These are phyloP conservation scores for Paspalum vaginatum DNA, from an alignment of 176 grass and related monocot genomes.

Conservation along the genomic window DNA sequence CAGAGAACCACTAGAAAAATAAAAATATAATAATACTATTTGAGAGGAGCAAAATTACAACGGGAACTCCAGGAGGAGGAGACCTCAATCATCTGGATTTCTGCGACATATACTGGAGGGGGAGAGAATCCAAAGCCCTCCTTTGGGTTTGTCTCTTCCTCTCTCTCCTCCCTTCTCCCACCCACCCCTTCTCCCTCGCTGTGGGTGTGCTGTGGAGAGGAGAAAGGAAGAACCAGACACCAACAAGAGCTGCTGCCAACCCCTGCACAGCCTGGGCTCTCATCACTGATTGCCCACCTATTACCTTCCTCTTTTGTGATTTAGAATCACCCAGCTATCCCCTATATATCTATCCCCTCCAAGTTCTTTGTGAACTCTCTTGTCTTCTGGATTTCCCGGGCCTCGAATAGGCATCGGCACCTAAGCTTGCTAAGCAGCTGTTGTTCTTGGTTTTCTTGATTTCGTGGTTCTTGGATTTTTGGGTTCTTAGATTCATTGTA, in stretches of 20 bases:
- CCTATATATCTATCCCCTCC: slow-evolving; percentile 39
- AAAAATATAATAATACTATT: neutral
- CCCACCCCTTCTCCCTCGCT: slow-evolving; percentile 48
- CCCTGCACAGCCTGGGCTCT: slow-evolving; percentile 56
- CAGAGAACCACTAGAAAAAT: neutral
- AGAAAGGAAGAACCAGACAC: slow-evolving; percentile 38
- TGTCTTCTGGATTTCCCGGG: slow-evolving; percentile 49
- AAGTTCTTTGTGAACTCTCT: slow-evolving; percentile 39
- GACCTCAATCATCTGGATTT: slow-evolving; percentile 62
- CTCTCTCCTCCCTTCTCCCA: slow-evolving; percentile 45
- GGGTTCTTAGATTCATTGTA: slow-evolving; percentile 21
- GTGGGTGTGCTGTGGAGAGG: slow-evolving; percentile 48
- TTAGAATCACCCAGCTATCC: slow-evolving; percentile 50
- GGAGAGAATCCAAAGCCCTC: slow-evolving; percentile 88
- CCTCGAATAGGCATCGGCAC: slow-evolving; percentile 34
- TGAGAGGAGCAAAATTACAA: slow-evolving; percentile 33
- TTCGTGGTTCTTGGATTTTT: slow-evolving; percentile 38
- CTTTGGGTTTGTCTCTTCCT: slow-evolving; percentile 72
- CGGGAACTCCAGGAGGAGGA: slow-evolving; percentile 38
- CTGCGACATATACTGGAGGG: slow-evolving; percentile 63
- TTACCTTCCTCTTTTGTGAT: slow-evolving; percentile 57
- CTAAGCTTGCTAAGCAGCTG: slow-evolving; percentile 48
- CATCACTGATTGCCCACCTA: slow-evolving; percentile 57
- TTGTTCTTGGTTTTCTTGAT: slow-evolving; percentile 49
- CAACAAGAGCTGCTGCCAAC: slow-evolving; percentile 53